These are phyloP conservation scores for Lumnitzera littorea DNA, from an alignment of 345 rosid species.

Conservation along the genomic window DNA sequence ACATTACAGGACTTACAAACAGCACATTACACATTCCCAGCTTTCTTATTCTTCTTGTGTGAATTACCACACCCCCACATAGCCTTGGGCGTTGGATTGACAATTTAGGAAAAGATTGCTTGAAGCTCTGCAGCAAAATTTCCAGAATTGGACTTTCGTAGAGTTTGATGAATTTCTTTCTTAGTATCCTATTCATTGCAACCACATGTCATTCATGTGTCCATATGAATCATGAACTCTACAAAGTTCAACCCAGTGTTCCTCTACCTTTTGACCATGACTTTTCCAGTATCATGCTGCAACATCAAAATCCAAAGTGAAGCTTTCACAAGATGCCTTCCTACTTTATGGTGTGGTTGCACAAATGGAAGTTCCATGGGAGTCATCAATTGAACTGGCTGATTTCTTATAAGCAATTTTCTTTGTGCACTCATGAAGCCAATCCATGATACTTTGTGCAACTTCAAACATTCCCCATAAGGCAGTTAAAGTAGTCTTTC, in stretches of 20 bases:
- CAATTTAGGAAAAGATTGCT: slow-evolving; percentile 63
- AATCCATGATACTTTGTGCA: slow-evolving; percentile 81
- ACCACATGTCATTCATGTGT: slow-evolving; percentile 98
- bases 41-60: too few relatives aligned
- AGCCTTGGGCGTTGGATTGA: slow-evolving; percentile 43
- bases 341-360: slow-evolving; percentile 79
- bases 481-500: slow-evolving; percentile 89
- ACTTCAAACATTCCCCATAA: slow-evolving; percentile 94
- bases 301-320: slow-evolving; percentile 73
- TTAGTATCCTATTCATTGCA: slow-evolving; percentile 63
- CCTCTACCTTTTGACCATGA: slow-evolving; percentile 73
- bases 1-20: too few relatives aligned
- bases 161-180: slow-evolving; percentile 90
- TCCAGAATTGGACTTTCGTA: slow-evolving; percentile 81
- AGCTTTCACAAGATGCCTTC: slow-evolving; percentile 73
- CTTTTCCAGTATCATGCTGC: slow-evolving; percentile 84
- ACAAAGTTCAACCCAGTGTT: slow-evolving; percentile 82
- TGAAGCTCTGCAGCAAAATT: slow-evolving; percentile 77
- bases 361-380: slow-evolving; percentile 98
- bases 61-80: too few relatives aligned
- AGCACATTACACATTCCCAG: too few relatives aligned
- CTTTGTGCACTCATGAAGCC: slow-evolving; percentile 99
- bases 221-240: slow-evolving; percentile 99
- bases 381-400: slow-evolving; percentile 90
- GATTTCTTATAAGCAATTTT: slow-evolving; percentile 81